Evolutionary conservation across 2,329 filamentous ascomycete genomes (phyloP).

Genomic region (Nothomitra cinnamomea): DNA sequence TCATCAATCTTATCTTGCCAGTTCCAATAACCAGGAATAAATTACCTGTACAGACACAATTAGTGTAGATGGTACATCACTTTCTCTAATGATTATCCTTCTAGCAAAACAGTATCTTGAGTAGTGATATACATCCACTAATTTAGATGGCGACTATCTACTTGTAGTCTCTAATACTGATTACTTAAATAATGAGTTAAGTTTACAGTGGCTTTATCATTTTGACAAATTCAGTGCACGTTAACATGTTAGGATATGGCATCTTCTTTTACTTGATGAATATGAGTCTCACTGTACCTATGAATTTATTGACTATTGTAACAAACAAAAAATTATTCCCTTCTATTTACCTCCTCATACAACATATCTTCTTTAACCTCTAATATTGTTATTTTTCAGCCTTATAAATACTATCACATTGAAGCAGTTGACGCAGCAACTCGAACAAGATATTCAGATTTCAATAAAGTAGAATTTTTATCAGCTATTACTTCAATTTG

Average conservation of each 20-base stretch:
- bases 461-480: slow-evolving; percentile 9
- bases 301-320: slow-evolving; percentile 6
- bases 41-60: neutral
- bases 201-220: neutral
- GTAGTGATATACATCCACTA: neutral
- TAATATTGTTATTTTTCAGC: slow-evolving; percentile 10
- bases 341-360: slow-evolving; percentile 6
- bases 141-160: neutral
- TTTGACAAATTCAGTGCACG: neutral
- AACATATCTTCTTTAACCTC: neutral
- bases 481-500: slow-evolving; percentile 5
- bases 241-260: neutral
- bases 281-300: slow-evolving; percentile 4
- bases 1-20: neutral
- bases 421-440: slow-evolving; percentile 8
- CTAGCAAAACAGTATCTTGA: neutral
- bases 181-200: neutral
- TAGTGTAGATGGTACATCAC: neutral
- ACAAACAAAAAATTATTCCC: slow-evolving; percentile 6
- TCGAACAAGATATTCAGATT: slow-evolving; percentile 8
- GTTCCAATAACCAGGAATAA: neutral
- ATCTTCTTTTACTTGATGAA: slow-evolving; percentile 7
- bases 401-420: slow-evolving; percentile 10
- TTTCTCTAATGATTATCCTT: neutral
- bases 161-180: too few species aligned